Conservation (phyloP, 805 yeast species). For the Yueomyces sp. region DNA sequence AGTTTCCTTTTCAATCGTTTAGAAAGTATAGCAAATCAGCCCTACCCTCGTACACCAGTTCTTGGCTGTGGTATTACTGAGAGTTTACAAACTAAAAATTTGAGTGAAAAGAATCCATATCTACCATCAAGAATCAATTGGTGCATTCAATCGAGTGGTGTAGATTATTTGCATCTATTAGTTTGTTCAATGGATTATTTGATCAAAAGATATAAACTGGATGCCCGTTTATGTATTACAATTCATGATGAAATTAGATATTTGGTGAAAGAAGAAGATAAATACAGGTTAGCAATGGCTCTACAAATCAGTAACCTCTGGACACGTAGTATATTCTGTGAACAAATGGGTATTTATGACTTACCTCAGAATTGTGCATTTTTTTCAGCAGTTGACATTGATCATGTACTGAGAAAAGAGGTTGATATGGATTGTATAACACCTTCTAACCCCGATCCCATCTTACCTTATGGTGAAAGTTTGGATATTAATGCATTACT, state of each 20-base stretch:
- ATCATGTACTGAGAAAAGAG: constrained; percentile 77
- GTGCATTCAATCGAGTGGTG: constrained; percentile 98
- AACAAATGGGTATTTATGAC: constrained; percentile 77
- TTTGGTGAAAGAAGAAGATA: constrained; percentile 58
- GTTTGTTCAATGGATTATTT: constrained; percentile 82
- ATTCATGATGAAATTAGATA: constrained; percentile 94
- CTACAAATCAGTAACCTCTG: constrained; percentile 83
- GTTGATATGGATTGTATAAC: constrained; percentile 87
- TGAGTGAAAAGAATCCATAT: constrained; percentile 45
- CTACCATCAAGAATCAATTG: constrained; percentile 89
- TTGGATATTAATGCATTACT: constrained; percentile 45
- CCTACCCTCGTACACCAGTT: constrained; percentile 76
- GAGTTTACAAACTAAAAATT: constrained; percentile 55
- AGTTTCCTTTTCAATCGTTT: constrained; percentile 80
- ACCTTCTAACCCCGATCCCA: constrained; percentile 59
- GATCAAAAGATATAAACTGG: constrained; percentile 43
- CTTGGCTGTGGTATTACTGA: constrained; percentile 87
- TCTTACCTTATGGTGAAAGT: constrained; percentile 67
- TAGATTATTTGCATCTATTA: constrained; percentile 80
- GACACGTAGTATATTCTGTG: constrained; percentile 94
- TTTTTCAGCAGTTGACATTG: constrained; percentile 88
- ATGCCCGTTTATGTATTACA: constrained; percentile 71
- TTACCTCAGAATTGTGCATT: constrained; percentile 93
- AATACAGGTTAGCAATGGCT: constrained; percentile 65
- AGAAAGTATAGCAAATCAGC: constrained; percentile 75